Evolutionary conservation across 106 monocot species (phyloP).

Genomic region (Vanilla planifolia): DNA sequence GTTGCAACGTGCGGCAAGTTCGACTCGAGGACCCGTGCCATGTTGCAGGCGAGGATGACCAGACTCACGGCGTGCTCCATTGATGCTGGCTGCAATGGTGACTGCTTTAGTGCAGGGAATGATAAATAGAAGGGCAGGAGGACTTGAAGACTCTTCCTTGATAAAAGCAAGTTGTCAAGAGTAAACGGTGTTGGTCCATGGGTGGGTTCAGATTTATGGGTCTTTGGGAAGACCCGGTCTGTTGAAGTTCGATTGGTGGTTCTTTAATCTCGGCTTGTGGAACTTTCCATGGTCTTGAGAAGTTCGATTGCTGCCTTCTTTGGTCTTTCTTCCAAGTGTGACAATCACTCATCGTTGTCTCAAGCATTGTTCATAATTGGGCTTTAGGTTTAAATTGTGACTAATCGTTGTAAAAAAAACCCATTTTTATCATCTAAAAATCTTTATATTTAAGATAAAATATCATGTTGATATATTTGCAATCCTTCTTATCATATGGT

Average conservation of each 20-base stretch:
- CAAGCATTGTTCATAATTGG: neutral
- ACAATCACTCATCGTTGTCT: neutral
- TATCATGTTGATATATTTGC: too few relatives aligned
- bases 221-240: neutral
- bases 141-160: neutral
- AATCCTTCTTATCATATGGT: too few relatives aligned
- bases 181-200: neutral
- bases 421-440: too few relatives aligned
- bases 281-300: too few relatives aligned
- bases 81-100: neutral
- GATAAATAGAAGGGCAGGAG: neutral
- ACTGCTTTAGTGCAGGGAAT: neutral
- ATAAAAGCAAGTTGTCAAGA: neutral
- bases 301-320: too few relatives aligned
- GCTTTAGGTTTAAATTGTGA: neutral
- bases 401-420: neutral
- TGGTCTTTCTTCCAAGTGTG: neutral
- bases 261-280: too few relatives aligned
- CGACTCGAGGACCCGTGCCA: neutral
- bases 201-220: neutral
- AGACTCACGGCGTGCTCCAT: neutral
- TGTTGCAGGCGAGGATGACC: neutral
- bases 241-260: too few relatives aligned
- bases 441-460: too few relatives aligned
- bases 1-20: neutral